Percentiles rank a stretch among this genome's conserved stretches.
Evolutionary conservation across 2,329 filamentous ascomycete genomes (phyloP).

Genomic region (Penicillium italicum): DNA sequence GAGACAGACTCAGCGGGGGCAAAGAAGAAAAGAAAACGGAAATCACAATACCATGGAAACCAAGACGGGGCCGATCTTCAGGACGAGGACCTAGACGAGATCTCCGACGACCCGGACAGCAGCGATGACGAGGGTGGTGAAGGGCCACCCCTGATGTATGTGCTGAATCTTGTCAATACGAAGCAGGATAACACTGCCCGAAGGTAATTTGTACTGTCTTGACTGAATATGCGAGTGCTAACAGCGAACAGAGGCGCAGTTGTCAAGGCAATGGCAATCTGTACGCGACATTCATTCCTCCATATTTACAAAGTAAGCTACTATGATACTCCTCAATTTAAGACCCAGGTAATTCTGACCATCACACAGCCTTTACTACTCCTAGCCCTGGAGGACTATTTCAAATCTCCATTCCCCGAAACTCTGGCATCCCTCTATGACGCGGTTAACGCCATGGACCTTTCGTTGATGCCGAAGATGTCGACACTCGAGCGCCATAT

Average conservation of each 20-base stretch:
- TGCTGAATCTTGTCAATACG: constrained; percentile 95
- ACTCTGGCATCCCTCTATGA: constrained; percentile 86
- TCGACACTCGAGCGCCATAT: constrained; percentile 81
- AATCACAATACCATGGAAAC: constrained; percentile 38
- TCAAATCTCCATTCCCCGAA: constrained; percentile 82
- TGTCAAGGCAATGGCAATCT: constrained; percentile 98
- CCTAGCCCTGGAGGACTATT: constrained; percentile 92
- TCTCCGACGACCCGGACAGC: constrained; percentile 44
- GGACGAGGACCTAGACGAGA: constrained; percentile 49
- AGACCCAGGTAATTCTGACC: constrained; percentile 10
- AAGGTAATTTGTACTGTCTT: constrained; percentile 44
- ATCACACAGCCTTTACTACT: constrained; percentile 70
- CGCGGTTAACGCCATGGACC: constrained; percentile 92
- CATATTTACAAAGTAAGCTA: constrained; percentile 88
- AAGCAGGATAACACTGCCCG: constrained; percentile 93
- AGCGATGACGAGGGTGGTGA: constrained; percentile 66
- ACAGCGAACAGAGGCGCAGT: constrained; percentile 67
- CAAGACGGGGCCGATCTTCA: constrained; percentile 50
- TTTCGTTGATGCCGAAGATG: constrained; percentile 85
- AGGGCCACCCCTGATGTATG: constrained; percentile 90
- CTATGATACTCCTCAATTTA: constrained; percentile 34
- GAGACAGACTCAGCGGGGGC: constrained; percentile 60
- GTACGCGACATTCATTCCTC: constrained; percentile 92
- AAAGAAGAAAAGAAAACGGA: constrained; percentile 45
- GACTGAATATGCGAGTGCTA: neutral